Conservation (phyloP, 1,284 basidiomycete genomes). For the Gymnopus androsaceus region DNA sequence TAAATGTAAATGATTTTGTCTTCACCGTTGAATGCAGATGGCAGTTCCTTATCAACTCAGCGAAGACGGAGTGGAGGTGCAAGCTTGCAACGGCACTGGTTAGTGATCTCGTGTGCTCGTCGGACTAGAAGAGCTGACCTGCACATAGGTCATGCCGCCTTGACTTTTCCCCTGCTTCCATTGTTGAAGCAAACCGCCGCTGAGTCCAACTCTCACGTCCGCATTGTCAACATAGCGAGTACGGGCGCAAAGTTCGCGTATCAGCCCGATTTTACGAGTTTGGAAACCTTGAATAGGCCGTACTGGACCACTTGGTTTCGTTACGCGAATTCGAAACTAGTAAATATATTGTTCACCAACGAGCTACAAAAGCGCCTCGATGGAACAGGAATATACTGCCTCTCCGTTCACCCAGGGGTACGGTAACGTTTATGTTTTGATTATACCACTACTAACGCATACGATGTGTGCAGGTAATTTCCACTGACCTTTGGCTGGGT, state of each 20-base stretch:
- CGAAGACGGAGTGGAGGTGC: conserved; percentile 4
- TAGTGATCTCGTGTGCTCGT: no score
- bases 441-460: background rate
- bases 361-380: background rate
- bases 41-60: conserved; percentile 3
- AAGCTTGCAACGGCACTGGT: conserved; percentile 1
- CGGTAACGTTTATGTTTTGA: background rate
- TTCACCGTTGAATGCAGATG: background rate
- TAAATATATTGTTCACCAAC: background rate
- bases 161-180: conserved; percentile 16
- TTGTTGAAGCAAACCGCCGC: conserved; percentile 10
- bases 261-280: background rate
- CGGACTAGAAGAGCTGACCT: no score
- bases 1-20: background rate
- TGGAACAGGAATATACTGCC: background rate
- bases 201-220: conserved; percentile 10
- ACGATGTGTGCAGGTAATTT: no score
- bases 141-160: conserved; percentile 12
- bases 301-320: background rate
- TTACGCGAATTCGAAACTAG: background rate
- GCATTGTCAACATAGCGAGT: conserved; percentile 14
- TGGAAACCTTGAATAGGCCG: background rate
- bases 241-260: background rate
- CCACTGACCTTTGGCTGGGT: no score
- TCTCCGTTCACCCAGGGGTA: conserved; percentile 3